Conservation (phyloP, 2,329 filamentous ascomycete genomes). For the Curvularia sp. region DNA sequence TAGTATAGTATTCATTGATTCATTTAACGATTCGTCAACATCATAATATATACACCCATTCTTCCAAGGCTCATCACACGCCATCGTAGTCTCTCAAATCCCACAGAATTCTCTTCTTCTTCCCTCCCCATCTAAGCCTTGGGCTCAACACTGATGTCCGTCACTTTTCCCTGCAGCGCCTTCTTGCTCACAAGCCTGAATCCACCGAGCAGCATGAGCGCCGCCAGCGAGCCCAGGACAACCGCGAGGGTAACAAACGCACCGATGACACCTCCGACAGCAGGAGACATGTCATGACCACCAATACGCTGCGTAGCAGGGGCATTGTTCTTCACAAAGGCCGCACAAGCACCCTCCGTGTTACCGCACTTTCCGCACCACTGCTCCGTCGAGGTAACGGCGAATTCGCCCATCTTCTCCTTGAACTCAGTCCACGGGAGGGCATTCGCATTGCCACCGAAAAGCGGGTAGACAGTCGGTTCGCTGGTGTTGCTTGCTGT, state of each 20-base stretch:
- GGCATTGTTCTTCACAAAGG: conserved; percentile 38
- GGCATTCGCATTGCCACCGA: conserved; percentile 62
- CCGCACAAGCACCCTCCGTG: conserved; percentile 69
- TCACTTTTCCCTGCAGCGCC: conserved; percentile 33
- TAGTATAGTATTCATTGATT: neutral
- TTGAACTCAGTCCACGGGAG: conserved; percentile 75
- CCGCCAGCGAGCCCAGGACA: conserved; percentile 62
- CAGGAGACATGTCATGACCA: conserved; percentile 63
- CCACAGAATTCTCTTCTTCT: no score
- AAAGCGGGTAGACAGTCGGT: conserved; percentile 65
- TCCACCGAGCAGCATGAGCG: conserved; percentile 62
- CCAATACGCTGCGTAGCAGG: conserved; percentile 26
- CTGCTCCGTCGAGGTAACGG: conserved; percentile 66
- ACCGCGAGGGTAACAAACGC: conserved; percentile 72
- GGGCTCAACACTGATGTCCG: conserved; percentile 5
- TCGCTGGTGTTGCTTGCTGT: conserved; percentile 56
- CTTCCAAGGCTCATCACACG: no score
- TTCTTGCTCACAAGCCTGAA: conserved; percentile 66
- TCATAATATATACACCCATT: neutral
- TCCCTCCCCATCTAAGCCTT: conserved; percentile 21
- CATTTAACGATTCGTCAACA: conserved; percentile 5
- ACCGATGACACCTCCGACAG: conserved; percentile 82
- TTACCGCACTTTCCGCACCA: conserved; percentile 84
- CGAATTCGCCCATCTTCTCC: conserved; percentile 67
- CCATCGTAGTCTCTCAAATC: no score